Percentiles rank a stretch among this genome's conserved stretches.
Evolutionary conservation across 2,329 filamentous ascomycete species (phyloP).

Genomic region (Curvularia lunata): DNA sequence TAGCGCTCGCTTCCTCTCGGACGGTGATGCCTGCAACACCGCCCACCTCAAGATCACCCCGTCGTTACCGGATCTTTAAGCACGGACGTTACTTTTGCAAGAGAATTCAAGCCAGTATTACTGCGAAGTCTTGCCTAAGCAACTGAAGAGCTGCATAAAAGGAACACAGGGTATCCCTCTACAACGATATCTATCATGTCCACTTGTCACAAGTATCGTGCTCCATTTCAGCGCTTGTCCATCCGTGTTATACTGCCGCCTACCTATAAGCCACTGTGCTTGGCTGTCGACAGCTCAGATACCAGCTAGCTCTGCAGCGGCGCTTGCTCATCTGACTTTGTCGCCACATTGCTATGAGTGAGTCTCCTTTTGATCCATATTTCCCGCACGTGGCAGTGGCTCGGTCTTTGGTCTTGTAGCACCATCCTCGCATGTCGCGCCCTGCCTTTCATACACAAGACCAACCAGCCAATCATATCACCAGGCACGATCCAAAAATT

Average conservation of each 20-base stretch:
- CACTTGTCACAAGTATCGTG: neutral
- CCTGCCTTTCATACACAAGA: neutral
- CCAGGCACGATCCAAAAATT: neutral
- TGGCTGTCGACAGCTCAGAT: slow-evolving; percentile 17
- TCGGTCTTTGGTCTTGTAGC: slow-evolving; percentile 14
- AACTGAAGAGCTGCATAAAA: too few species aligned
- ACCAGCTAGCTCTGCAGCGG: slow-evolving; percentile 17
- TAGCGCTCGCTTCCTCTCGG: too few species aligned
- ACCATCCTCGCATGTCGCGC: slow-evolving; percentile 9
- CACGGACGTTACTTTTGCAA: too few species aligned
- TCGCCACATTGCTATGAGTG: slow-evolving; percentile 26
- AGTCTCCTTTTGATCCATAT: slow-evolving; percentile 21
- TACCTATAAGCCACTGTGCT: slow-evolving; percentile 19
- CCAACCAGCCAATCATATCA: neutral
- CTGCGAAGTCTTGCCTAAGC: too few species aligned
- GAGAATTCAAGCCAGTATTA: too few species aligned
- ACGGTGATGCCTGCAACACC: too few species aligned
- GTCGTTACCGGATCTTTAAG: too few species aligned
- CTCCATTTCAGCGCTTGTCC: neutral
- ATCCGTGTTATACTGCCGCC: neutral
- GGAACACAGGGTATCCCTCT: neutral
- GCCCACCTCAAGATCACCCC: too few species aligned
- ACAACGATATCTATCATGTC: too few species aligned
- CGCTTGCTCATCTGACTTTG: slow-evolving; percentile 15
- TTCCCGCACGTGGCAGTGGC: slow-evolving; percentile 11